Base-by-base conservation (phyloP, 352 stramenopile genomes). In the Globisporangium canariense region DNA sequence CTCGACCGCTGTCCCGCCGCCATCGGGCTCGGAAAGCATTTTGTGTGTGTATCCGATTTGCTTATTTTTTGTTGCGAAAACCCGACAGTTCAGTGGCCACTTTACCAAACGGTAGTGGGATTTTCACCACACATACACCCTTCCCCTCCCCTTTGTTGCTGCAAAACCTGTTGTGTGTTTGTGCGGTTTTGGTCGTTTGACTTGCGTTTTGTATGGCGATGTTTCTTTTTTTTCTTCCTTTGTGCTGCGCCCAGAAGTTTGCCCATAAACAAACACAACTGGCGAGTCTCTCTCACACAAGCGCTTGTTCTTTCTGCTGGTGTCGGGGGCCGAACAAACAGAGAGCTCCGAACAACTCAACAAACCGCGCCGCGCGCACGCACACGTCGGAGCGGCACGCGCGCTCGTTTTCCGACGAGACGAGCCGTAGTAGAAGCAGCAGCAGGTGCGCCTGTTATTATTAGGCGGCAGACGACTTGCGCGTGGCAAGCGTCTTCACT, bases 331-430 rank as follows among this genome's bases (percentile, higher is more conserved):
- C 46, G 40, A 46, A 14, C 51, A 56, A 46, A 5, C 51, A 45
- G 41, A 36, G 25, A 58, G 9, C 50, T 4, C 25, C 32, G 10
- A 32, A 58, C 55, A 60, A 60, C n/a, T 50, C 55, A 60, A 47
- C 34, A 51, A 32, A 36, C 34, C 45, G 34, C 47, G 16, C 2
- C 20, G 16, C 20, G 25, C 28, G 28, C 41, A 14, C 28, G 5
- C 18, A 22, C 45, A 57, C 58, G 20, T 47, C 30, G 28, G 14
- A 53, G 47, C 30, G 34, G 7, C 47, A 43, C 40, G 30, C 58
- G 45, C 40, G 25, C 13, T 22, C 40, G 20, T 28, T 55, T 63
- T 64, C 46, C 46, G 58, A 64, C 58, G 58, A 64, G 58, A 56
- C 25, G 40, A 53, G 28, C 41, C 34, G n/a, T 34, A 60, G 20